Evolutionary conservation across 129 eudicot genomes (phyloP).

Genomic region (Centaurea solstitialis): DNA sequence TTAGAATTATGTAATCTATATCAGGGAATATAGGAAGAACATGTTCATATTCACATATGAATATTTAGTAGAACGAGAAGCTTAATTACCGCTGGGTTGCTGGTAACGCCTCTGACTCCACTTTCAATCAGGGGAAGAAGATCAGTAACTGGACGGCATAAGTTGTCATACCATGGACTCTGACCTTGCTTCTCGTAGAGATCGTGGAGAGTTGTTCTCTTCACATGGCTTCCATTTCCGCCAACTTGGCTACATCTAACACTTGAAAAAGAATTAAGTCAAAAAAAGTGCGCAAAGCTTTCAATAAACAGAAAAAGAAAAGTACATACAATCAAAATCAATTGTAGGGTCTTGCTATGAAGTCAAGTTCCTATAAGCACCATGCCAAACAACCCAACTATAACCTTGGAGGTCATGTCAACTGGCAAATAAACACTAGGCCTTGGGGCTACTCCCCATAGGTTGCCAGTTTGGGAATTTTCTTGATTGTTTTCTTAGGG

Average conservation of each 20-base stretch:
- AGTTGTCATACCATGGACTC: conserved; percentile 98
- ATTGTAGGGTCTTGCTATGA: not conserved
- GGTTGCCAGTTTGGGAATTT: too few relatives aligned
- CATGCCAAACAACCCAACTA: too few relatives aligned
- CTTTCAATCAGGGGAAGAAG: conserved; percentile 82
- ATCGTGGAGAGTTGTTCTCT: conserved; percentile 90
- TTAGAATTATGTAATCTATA: not conserved
- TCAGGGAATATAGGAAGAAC: not conserved
- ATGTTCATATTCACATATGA: conserved; percentile 2
- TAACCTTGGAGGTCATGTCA: too few relatives aligned
- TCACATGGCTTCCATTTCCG: conserved; percentile 70
- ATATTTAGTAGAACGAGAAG: not conserved
- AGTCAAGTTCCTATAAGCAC: not conserved
- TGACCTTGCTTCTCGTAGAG: conserved; percentile 95
- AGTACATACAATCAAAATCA: not conserved
- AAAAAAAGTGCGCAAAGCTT: not conserved
- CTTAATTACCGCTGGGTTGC: conserved; percentile 92
- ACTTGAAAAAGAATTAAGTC: conserved; percentile 31
- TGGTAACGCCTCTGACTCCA: conserved; percentile 98
- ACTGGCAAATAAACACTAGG: too few relatives aligned
- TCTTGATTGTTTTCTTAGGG: too few relatives aligned
- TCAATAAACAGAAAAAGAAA: not conserved
- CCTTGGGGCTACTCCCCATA: too few relatives aligned
- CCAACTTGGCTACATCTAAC: conserved; percentile 67
- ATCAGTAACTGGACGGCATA: conserved; percentile 97